Evolutionary conservation across 495 filamentous ascomycete genomes (phyloP).

Genomic region (Hypoxylon cercidicola): DNA sequence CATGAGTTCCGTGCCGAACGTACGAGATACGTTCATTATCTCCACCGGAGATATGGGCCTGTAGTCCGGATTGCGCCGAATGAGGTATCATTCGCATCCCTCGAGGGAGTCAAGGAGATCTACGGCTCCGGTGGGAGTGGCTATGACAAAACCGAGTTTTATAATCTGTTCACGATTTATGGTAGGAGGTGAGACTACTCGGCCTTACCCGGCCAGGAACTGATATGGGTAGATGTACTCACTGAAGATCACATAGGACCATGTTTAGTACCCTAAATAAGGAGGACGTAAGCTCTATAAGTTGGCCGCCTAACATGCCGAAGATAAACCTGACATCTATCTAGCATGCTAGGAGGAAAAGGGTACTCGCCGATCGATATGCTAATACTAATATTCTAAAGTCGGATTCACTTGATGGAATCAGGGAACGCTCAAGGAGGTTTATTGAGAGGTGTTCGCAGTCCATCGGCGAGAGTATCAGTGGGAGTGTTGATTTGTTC

Average conservation of each 20-base stretch:
- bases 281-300: constrained; percentile 54
- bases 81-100: constrained; percentile 69
- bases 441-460: constrained; percentile 63
- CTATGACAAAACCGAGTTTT: constrained; percentile 75
- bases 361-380: constrained; percentile 70
- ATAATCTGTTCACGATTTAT: constrained; percentile 69
- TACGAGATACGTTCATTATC: constrained; percentile 62
- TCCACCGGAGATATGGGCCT: constrained; percentile 67
- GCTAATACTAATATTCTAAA: constrained; percentile 73
- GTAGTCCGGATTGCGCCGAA: constrained; percentile 67
- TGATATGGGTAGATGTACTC: constrained; percentile 17
- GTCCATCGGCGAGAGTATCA: constrained; percentile 48
- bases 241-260: constrained; percentile 50
- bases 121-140: constrained; percentile 72
- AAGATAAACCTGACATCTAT: constrained; percentile 6
- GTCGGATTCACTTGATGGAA: constrained; percentile 60
- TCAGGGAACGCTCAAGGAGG: constrained; percentile 61
- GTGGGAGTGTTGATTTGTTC: constrained; percentile 67
- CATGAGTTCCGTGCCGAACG: constrained; percentile 66
- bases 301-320: not conserved
- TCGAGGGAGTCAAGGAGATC: constrained; percentile 70
- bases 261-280: constrained; percentile 71
- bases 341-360: constrained; percentile 69
- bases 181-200: constrained; percentile 55
- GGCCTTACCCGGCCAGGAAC: not conserved